Conservation (phyloP, 2,329 filamentous ascomycete species). For the Lachnellula hyalina region DNA sequence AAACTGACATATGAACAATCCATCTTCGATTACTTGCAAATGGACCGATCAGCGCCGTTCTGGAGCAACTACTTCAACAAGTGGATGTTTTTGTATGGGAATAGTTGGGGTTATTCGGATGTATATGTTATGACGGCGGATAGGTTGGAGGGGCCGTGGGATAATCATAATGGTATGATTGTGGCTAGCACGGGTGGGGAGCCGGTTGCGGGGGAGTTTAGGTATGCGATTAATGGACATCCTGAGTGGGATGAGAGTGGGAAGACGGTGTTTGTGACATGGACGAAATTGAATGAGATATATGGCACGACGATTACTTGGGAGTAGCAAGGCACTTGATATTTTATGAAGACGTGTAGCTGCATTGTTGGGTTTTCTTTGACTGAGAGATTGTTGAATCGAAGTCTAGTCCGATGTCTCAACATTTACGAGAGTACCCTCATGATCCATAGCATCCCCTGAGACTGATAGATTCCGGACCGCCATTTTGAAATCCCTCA, state of each 20-base stretch:
- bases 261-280: constrained; percentile 6
- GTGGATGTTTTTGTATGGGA: constrained; percentile 6
- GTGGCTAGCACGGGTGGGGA: not conserved
- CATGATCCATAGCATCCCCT: no score
- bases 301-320: constrained; percentile 4
- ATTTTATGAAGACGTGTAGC: no score
- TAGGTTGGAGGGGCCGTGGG: constrained; percentile 4
- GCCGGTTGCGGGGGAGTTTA: constrained; percentile 1
- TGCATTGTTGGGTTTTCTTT: no score
- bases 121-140: constrained; percentile 9
- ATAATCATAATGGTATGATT: constrained; percentile 1
- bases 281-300: constrained; percentile 8
- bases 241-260: constrained; percentile 6
- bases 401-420: no score
- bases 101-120: constrained; percentile 6
- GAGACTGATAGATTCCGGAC: no score
- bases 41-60: constrained; percentile 4
- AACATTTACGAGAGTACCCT: no score
- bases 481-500: no score
- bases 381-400: no score
- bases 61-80: constrained; percentile 8
- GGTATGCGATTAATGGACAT: constrained; percentile 6
- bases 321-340: not conserved
- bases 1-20: not conserved
- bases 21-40: constrained; percentile 1